phyloP scores from a whole-genome alignment of 139 green algal species.

The Closterium sp. region DNA sequence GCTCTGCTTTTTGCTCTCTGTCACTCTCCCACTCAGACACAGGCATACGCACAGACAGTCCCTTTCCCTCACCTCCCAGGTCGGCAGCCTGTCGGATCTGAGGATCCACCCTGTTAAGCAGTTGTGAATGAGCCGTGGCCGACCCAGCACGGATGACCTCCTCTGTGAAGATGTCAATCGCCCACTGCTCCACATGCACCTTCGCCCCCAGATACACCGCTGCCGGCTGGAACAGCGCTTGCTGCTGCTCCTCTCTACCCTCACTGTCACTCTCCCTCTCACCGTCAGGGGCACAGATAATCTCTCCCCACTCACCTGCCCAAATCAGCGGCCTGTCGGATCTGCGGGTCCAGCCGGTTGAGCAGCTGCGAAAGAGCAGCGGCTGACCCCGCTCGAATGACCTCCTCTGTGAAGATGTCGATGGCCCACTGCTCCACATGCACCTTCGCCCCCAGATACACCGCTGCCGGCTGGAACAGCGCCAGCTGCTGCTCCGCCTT shows the following conservation, averaged over 20 bases:
- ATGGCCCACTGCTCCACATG: constrained; percentile 59
- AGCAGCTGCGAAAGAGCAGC: constrained; percentile 70
- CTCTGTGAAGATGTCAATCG: constrained; percentile 87
- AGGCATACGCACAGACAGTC: too few relatives aligned
- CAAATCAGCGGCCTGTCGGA: constrained; percentile 53
- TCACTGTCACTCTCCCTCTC: not conserved
- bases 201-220: constrained; percentile 55
- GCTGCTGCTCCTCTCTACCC: constrained; percentile 29
- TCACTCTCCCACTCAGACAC: too few relatives aligned
- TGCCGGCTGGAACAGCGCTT: constrained; percentile 53
- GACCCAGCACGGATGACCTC: constrained; percentile 54
- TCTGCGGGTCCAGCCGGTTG: constrained; percentile 59
- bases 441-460: constrained; percentile 60
- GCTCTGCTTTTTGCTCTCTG: constrained; percentile 47
- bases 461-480: constrained; percentile 56
- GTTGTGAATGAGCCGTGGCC: constrained; percentile 66
- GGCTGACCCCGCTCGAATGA: constrained; percentile 50
- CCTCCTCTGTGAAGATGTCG: constrained; percentile 87
- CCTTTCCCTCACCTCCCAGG: constrained; percentile 37
- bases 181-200: constrained; percentile 44
- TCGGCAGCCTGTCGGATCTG: constrained; percentile 48
- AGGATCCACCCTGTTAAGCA: constrained; percentile 66
- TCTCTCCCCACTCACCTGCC: constrained; percentile 37
- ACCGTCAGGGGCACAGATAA: too few relatives aligned
- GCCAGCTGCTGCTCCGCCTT: constrained; percentile 28